Evolutionary conservation across 208 protist genomes (phyloP).

Genomic region (Blastocrithidia nonstop): DNA sequence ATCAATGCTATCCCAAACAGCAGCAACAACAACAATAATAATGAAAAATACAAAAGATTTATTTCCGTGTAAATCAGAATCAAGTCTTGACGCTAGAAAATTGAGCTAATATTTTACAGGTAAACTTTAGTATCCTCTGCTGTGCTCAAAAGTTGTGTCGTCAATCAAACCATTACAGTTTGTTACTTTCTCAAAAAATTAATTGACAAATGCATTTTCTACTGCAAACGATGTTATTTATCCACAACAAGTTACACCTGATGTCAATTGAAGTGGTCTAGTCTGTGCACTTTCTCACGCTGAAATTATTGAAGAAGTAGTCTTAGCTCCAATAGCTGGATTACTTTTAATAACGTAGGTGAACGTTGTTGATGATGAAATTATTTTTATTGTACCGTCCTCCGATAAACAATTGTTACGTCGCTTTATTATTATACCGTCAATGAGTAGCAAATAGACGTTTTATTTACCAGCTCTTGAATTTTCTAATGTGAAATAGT

Average conservation of each 20-base stretch:
- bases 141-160: slow-evolving; percentile 62
- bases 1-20: too few species aligned
- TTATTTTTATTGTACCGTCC: slow-evolving; percentile 45
- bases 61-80: too few species aligned
- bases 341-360: slow-evolving; percentile 42
- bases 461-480: slow-evolving; percentile 24
- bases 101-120: too few species aligned
- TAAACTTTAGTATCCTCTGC: too few species aligned
- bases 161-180: slow-evolving; percentile 28
- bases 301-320: slow-evolving; percentile 55
- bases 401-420: slow-evolving; percentile 31
- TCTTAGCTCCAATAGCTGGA: slow-evolving; percentile 52
- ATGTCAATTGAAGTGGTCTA: slow-evolving; percentile 8
- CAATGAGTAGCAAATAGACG: slow-evolving; percentile 10
- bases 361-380: slow-evolving; percentile 56
- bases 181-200: slow-evolving; percentile 15
- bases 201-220: not conserved
- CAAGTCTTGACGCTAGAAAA: too few species aligned
- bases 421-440: slow-evolving; percentile 50
- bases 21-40: too few species aligned
- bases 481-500: slow-evolving; percentile 38
- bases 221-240: too few species aligned
- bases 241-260: too few species aligned
- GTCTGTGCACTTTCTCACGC: slow-evolving; percentile 70
- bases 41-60: too few species aligned